A percentile compares a stretch with the other conserved stretches of the same genome.
Conservation (phyloP, 2,329 filamentous ascomycete species). For the Stemphylium beticola region DNA sequence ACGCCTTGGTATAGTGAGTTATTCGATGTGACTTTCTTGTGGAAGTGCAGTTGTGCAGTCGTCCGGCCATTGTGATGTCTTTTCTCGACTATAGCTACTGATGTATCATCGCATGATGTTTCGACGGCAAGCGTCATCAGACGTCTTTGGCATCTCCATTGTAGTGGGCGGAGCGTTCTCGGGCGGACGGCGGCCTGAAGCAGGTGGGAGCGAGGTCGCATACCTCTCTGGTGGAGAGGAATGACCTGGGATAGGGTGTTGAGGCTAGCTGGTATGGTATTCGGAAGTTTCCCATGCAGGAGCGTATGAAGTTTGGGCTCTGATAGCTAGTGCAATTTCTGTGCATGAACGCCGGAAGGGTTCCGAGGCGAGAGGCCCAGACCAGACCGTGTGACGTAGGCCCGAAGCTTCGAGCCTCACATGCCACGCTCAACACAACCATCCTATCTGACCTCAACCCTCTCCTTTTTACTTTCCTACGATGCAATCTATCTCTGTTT, state of each 20-base stretch:
- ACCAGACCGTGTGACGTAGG: conserved; percentile 14
- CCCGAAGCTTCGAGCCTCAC: conserved; percentile 13
- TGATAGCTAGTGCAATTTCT: conserved; percentile 1
- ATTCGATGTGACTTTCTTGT: conserved; percentile 81
- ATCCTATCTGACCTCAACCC: conserved; percentile 1
- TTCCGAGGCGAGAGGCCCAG: not conserved
- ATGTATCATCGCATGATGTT: conserved; percentile 91
- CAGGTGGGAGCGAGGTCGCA: conserved; percentile 25
- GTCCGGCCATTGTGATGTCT: conserved; percentile 20
- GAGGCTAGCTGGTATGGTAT: no score
- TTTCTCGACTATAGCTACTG: conserved; percentile 79
- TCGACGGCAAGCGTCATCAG: conserved; percentile 72
- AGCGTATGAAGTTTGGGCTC: no score
- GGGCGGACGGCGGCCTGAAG: conserved; percentile 13
- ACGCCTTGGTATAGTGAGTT: conserved; percentile 78
- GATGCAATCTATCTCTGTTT: conserved; percentile 21
- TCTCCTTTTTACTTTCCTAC: conserved; percentile 6
- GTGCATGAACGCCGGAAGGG: conserved; percentile 5
- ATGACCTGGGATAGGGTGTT: not conserved
- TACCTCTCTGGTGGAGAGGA: conserved; percentile 11
- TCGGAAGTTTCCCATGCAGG: no score
- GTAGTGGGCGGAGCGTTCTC: conserved; percentile 1
- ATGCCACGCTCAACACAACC: conserved; percentile 3
- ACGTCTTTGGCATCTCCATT: conserved; percentile 23
- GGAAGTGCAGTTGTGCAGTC: conserved; percentile 71